Conservation (phyloP, 2,329 filamentous ascomycete genomes). For the Apiospora saccharicola region DNA sequence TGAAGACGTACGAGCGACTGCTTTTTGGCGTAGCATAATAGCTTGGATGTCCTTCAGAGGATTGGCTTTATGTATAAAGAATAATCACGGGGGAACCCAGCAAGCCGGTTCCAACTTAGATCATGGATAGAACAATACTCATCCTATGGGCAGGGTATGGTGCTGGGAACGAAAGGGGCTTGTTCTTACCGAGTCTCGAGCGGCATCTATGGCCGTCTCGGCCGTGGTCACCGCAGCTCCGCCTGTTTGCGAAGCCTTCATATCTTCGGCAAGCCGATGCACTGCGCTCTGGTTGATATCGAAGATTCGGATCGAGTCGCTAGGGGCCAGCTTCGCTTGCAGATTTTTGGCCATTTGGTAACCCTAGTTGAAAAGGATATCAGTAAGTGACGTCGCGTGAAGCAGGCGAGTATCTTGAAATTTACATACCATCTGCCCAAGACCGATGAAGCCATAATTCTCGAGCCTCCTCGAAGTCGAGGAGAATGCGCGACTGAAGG, state of each 20-base stretch:
- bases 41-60: constrained; percentile 63
- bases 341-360: constrained; percentile 71
- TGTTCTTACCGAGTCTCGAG: constrained; percentile 58
- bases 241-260: constrained; percentile 48
- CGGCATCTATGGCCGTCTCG: constrained; percentile 55
- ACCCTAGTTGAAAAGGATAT: constrained; percentile 49
- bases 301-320: constrained; percentile 60
- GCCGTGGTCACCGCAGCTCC: constrained; percentile 58
- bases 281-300: constrained; percentile 62
- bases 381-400: background rate
- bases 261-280: constrained; percentile 56
- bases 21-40: background rate
- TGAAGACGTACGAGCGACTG: constrained; percentile 27
- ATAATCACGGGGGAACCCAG: constrained; percentile 68
- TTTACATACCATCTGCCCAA: constrained; percentile 65
- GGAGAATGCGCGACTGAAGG: constrained; percentile 55
- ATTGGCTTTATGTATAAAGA: constrained; percentile 71
- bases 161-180: background rate
- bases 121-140: constrained; percentile 63
- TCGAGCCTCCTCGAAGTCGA: constrained; percentile 55
- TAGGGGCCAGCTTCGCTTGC: constrained; percentile 60
- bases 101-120: constrained; percentile 74
- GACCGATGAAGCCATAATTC: constrained; percentile 65
- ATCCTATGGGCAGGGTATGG: constrained; percentile 42
- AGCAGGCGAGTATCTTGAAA: background rate